A percentile compares a stretch with the other conserved stretches of the same genome.
These are phyloP conservation scores for Coriaria nepalensis DNA, from an alignment of 306 rosid species.

Conservation along the genomic window DNA sequence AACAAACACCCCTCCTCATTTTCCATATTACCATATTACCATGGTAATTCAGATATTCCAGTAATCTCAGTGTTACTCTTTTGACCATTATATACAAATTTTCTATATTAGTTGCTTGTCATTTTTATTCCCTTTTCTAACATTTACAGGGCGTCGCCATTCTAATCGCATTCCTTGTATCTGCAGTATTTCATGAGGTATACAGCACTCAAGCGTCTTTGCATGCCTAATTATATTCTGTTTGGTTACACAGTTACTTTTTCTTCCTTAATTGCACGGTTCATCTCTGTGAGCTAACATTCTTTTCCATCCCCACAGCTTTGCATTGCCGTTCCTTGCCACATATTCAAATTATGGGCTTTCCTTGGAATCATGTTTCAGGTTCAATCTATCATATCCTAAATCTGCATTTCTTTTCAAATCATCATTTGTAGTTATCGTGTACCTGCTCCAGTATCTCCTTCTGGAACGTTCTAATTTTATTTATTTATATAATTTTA, in stretches of 20 bases:
- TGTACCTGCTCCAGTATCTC: background rate
- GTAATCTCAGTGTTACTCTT: background rate
- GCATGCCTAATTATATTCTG: background rate
- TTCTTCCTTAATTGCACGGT: slow-evolving; percentile 3
- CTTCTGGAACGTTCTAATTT: background rate
- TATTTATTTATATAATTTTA: slow-evolving; percentile 1
- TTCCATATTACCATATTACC: background rate
- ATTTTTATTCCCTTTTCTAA: slow-evolving; percentile 6
- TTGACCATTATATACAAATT: background rate
- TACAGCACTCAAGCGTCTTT: slow-evolving; percentile 3
- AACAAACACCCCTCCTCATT: no score
- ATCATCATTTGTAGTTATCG: background rate
- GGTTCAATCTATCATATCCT: slow-evolving; percentile 26
- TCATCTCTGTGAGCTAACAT: background rate
- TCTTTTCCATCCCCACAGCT: slow-evolving; percentile 40
- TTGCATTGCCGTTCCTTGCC: slow-evolving; percentile 94
- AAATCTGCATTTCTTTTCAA: background rate
- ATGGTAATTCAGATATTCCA: background rate
- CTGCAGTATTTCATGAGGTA: slow-evolving; percentile 97
- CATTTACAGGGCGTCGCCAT: slow-evolving; percentile 53
- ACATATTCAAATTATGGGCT: slow-evolving; percentile 91
- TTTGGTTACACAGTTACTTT: background rate
- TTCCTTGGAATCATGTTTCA: slow-evolving; percentile 82
- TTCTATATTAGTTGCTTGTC: slow-evolving; percentile 4
- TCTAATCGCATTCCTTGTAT: slow-evolving; percentile 60